phyloP scores from a whole-genome alignment of 1,284 basidiomycete species.

The Cerioporus squamosus region DNA sequence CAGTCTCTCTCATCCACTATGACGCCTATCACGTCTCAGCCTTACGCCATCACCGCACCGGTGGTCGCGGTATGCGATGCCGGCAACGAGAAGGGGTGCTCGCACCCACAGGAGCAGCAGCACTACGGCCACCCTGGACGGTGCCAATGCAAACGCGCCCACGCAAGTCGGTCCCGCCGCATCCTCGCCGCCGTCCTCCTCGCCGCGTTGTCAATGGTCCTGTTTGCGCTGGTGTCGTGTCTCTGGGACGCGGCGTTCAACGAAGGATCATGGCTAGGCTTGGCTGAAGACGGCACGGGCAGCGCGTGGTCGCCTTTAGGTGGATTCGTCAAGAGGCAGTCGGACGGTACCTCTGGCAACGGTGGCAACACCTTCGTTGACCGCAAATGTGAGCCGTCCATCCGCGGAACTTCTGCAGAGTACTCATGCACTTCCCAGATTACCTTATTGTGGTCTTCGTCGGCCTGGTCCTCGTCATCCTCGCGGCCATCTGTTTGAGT shows the following conservation, averaged over 20 bases:
- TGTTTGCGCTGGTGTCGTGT: conserved; percentile 13
- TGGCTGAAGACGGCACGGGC: conserved; percentile 13
- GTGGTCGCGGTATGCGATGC: conserved; percentile 1
- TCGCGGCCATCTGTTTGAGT: conserved; percentile 24
- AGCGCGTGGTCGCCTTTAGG: conserved; percentile 17
- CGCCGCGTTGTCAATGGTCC: conserved; percentile 5
- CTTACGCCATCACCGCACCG: conserved; percentile 14
- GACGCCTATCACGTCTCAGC: conserved; percentile 17
- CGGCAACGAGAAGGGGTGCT: conserved; percentile 19
- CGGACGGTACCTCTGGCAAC: background rate
- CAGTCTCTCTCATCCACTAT: background rate
- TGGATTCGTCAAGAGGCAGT: conserved; percentile 25
- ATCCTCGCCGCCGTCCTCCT: conserved; percentile 11
- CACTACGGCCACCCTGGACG: background rate
- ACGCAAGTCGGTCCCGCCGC: conserved; percentile 5
- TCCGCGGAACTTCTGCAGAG: background rate
- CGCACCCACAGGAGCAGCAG: conserved; percentile 4
- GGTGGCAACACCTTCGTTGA: conserved; percentile 16
- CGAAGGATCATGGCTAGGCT: conserved; percentile 15
- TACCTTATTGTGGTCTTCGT: conserved; percentile 26
- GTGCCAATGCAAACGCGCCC: conserved; percentile 15
- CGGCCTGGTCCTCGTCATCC: conserved; percentile 22
- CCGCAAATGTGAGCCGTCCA: conserved; percentile 17
- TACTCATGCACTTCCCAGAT: conserved; percentile 2
- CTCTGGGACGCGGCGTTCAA: conserved; percentile 16